Evolutionary conservation across 345 rosid genomes (phyloP).

Genomic region (Sapria himalayana): DNA sequence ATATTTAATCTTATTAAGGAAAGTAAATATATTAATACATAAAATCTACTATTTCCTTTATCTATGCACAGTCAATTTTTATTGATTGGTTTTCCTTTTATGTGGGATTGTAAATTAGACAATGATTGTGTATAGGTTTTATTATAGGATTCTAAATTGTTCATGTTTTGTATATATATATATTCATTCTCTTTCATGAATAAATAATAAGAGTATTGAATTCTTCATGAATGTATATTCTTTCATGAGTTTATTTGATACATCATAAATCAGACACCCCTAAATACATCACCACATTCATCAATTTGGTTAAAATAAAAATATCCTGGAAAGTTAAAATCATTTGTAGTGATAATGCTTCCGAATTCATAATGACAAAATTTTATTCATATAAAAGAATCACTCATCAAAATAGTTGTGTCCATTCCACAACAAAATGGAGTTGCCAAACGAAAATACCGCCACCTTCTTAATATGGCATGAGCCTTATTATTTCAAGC

Average conservation of each 20-base stretch:
- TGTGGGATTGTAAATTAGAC: too few relatives aligned
- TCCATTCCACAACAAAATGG: too few relatives aligned
- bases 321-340: neutral
- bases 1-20: too few relatives aligned
- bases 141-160: too few relatives aligned
- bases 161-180: neutral
- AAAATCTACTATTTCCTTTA: too few relatives aligned
- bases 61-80: too few relatives aligned
- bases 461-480: neutral
- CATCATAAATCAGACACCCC: neutral
- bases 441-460: neutral
- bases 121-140: too few relatives aligned
- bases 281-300: neutral
- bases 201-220: too few relatives aligned
- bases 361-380: neutral
- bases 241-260: slow-evolving; percentile 1
- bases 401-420: neutral
- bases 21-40: too few relatives aligned
- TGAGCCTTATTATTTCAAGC: slow-evolving; percentile 1
- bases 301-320: neutral
- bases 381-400: neutral
- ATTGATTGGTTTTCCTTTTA: too few relatives aligned
- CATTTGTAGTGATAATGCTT: neutral
- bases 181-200: neutral
- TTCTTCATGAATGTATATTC: too few relatives aligned